Evolutionary conservation across 352 stramenopile genomes (phyloP).

Genomic region (Detonula confervacea): DNA sequence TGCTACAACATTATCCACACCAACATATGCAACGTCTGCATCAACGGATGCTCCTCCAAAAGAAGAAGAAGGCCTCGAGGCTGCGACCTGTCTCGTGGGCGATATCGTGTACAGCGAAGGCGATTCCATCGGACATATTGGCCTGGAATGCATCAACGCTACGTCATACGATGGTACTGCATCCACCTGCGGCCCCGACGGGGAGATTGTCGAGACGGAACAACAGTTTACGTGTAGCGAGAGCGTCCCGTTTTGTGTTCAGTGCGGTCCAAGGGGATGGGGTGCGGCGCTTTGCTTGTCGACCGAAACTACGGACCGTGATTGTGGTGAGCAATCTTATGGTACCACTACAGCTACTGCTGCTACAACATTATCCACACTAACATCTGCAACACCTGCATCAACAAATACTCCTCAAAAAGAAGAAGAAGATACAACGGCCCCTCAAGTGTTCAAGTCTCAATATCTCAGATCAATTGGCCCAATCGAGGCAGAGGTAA

Average conservation of each 20-base stretch:
- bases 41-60: background rate
- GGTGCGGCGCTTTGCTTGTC: conserved; percentile 21
- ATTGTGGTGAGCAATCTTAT: background rate
- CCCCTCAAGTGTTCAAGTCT: conserved; percentile 2
- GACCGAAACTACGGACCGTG: conserved; percentile 4
- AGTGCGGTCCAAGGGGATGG: conserved; percentile 14
- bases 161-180: conserved; percentile 19
- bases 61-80: conserved; percentile 10
- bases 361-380: background rate
- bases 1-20: background rate
- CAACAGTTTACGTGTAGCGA: background rate
- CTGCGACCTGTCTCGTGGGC: too few species aligned
- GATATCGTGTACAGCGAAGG: background rate
- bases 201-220: conserved; percentile 5
- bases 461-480: conserved; percentile 46
- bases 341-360: too few species aligned
- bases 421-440: background rate
- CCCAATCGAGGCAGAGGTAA: conserved; percentile 43
- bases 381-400: background rate
- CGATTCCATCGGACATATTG: conserved; percentile 4
- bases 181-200: background rate
- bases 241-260: conserved; percentile 12
- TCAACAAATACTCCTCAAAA: background rate
- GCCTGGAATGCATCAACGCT: conserved; percentile 10
- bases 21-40: background rate